These are phyloP conservation scores for Agaricales sp. DNA, from an alignment of 1,284 basidiomycete species.

Conservation along the genomic window DNA sequence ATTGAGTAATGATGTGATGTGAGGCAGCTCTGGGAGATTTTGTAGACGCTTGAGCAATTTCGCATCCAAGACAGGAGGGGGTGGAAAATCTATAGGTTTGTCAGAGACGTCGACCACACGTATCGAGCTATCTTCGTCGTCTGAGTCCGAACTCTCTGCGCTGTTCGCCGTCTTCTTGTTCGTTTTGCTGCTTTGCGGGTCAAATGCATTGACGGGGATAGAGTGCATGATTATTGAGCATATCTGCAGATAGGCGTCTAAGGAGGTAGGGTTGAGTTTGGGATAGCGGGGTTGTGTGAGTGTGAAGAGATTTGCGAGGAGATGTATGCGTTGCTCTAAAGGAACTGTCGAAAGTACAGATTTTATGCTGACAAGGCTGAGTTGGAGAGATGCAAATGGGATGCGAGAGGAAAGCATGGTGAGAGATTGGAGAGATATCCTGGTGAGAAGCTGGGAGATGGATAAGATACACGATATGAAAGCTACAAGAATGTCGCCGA, in stretches of 20 bases:
- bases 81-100: conserved; percentile 18
- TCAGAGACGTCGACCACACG: conserved; percentile 27
- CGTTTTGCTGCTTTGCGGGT: conserved; percentile 21
- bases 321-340: conserved; percentile 33
- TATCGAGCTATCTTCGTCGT: conserved; percentile 23
- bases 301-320: conserved; percentile 55
- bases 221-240: conserved; percentile 38
- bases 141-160: conserved; percentile 24
- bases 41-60: conserved; percentile 46
- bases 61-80: conserved; percentile 36
- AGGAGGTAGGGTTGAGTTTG: conserved; percentile 28
- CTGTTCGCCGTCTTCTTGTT: not conserved
- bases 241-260: conserved; percentile 47
- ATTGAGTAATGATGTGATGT: conserved; percentile 41
- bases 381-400: conserved; percentile 10
- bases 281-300: conserved; percentile 50
- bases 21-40: conserved; percentile 34
- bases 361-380: conserved; percentile 11
- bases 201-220: conserved; percentile 42
- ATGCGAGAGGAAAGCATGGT: conserved; percentile 19
- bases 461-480: conserved; percentile 46
- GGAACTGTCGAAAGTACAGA: conserved; percentile 8
- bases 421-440: conserved; percentile 43
- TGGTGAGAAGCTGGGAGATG: conserved; percentile 58
- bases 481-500: conserved; percentile 21